phyloP scores from a whole-genome alignment of 2,329 filamentous ascomycete species.

The Aspergillus jensenii region DNA sequence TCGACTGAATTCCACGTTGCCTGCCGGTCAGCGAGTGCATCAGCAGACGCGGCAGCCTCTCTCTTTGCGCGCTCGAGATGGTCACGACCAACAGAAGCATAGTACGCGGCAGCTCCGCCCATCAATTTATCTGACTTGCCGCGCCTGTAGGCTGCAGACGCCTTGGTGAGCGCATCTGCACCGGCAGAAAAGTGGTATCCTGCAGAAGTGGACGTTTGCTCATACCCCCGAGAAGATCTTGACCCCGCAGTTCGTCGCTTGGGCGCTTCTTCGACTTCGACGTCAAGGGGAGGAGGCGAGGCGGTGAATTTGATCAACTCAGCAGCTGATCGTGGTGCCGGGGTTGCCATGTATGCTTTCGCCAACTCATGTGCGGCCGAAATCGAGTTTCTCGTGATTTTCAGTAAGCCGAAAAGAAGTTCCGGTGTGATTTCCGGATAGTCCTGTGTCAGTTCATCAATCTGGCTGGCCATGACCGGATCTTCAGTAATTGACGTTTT shows the following conservation, averaged over 20 bases:
- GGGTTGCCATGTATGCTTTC: conserved; percentile 49
- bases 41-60: conserved; percentile 66
- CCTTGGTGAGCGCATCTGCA: conserved; percentile 56
- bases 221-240: conserved; percentile 20
- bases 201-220: conserved; percentile 38
- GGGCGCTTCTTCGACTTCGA: conserved; percentile 23
- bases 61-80: conserved; percentile 58
- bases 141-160: conserved; percentile 57
- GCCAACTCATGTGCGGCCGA: conserved; percentile 62
- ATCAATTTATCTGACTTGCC: conserved; percentile 71
- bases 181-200: conserved; percentile 49
- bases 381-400: conserved; percentile 57
- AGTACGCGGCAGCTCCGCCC: conserved; percentile 73
- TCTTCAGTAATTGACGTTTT: conserved; percentile 40
- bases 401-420: conserved; percentile 55
- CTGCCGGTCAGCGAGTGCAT: conserved; percentile 67
- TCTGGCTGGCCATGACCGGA: conserved; percentile 47
- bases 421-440: conserved; percentile 53
- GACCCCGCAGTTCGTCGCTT: conserved; percentile 8
- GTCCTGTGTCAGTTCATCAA: conserved; percentile 54
- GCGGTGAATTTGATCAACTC: conserved; percentile 48
- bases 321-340: conserved; percentile 26
- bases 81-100: conserved; percentile 69
- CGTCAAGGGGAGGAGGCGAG: conserved; percentile 20
- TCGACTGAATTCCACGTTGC: conserved; percentile 66